Base-by-base conservation (phyloP, 2,329 filamentous ascomycete species). In the Aspergillus pseudonomiae region DNA sequence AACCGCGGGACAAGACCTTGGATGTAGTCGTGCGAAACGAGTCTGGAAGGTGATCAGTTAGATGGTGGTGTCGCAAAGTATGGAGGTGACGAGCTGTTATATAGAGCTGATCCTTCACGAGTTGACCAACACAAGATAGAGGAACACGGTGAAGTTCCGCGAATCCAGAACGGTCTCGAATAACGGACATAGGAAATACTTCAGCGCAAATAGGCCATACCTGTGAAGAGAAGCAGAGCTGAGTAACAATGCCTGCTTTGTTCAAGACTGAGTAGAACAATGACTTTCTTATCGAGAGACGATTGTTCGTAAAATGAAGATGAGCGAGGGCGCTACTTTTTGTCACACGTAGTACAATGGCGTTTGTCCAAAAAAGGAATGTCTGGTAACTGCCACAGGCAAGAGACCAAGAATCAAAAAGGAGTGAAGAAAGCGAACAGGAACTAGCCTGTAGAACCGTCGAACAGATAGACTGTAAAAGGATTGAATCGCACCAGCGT, bases 301-400 rank as follows among this genome's bases (percentile, higher is more conserved):
- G 34, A 39, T 41, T 55, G 52, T 55, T 14, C 30, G 7, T 30
- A 62, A 34, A 48, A 59, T 24, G 26, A 43, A 59, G 57, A 60
- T n/a, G 50, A 59, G 30, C 4, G 34, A 53, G 30, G 28, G 52
- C 14, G 30, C 52, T 30, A 54, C 52, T 54, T 30, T 19, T 19
- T 55, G 19, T 58, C 50, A 59, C 45, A 16, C 26, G 46, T 54
- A 43, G 61, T 36, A 57, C 59, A 57, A 53, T 46, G 39, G 30
- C 21, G 12, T 21, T 28, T 60, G 43, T 46, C n/a, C 63, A 63
- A 62, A 56, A 62, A 75, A 74, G 66, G 72, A 74, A 69, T 68
- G 70, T 69, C 60, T 41, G 67, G 65, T 70, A 71, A 71, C 65
- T 71, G 74, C 75, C 74, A 71, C 74, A 75, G 75, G 74, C 75